Evolutionary conservation across 352 stramenopile genomes (phyloP), one percentile per base, ranked within the genome.

Genomic region (Plasmopara viticola): DNA sequence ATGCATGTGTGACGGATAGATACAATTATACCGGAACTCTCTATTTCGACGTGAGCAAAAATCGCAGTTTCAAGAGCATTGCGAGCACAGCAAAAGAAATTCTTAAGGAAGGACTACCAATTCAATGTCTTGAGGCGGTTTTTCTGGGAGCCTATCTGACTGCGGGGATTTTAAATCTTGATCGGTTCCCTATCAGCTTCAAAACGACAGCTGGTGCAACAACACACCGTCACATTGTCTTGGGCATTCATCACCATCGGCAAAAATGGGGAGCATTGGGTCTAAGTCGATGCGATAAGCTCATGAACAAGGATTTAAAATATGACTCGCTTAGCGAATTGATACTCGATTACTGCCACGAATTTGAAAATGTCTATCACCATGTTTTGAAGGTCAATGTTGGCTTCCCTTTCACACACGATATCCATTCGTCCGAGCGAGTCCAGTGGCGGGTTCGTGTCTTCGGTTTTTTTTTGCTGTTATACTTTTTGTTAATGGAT

Each of bases 1-100:
- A 55, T 41, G 10, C 7, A 29, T 37, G 33, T 49, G n/a, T 25
- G 12, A 20, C 12, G 40, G 40, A 5, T 31, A 84, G 72, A 53
- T 91, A 93, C 64, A 95, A 95, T 66, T 93, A 95, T 70, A 95
- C 84, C 0, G 83, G 83, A 17, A 87, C 66, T 9, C 44, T 87
- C 12, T 95, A 94, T 55, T 95, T 94, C 46, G 73, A 89, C 38
- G 72, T 93, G 28, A 87, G 78, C 62, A 94, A 94, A 48, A 89
- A 95, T 51, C 78, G 83, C 18, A 94, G 84, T 56, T 89, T 91
- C 58, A 94, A 95, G 60, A 91, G 81, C 41, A 86, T 95, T 17
- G 78, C 81, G 5, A 82, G 74, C 28, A 95, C 84, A 0, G 86
- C 86, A 3, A 91, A 93, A 49, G 84, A 94, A 12, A 95, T 95